Evolutionary conservation across 805 yeast genomes (phyloP), one percentile per base, ranked within the genome.

Genomic region (Cyberlindnera maclurae): DNA sequence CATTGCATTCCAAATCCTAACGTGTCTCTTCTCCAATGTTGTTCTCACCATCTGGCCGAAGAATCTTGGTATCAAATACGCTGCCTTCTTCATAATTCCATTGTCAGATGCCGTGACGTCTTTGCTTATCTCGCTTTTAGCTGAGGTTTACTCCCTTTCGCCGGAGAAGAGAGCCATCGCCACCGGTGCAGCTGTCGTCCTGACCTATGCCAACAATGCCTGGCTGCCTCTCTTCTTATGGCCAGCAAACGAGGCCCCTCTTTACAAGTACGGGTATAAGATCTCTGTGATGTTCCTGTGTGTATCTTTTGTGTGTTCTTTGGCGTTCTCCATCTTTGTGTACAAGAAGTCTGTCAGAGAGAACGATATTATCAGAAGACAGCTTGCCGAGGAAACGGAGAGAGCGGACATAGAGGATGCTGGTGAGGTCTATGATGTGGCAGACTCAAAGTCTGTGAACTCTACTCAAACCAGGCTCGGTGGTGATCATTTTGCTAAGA

Each of bases 141-240:
- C 49, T 3, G 51, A 47, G 26, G 48, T 46, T 7, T 44, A 44
- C 26, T 33, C 42, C n/a, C 51, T 59, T 30, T 65, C 66, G 37
- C 63, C 65, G 6, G 60, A 64, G 38, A 60, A 62, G 38, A 51
- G 72, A 42, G 60, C 68, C 5, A 62, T 66, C 28, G 62, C 62
- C 17, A 58, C 67, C 36, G 67, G 66, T 15, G 45, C 58, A n/a
- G 61, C 66, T 63, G 67, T 66, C 45, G 61, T 63, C n/a, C 42
- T 67, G 29, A 67, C 69, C 9, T 70, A 68, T 45, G 59, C 64
- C 13, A 60, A 67, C 9, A 64, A 68, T n/a, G 71, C 72, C 1
- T 68, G 70, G 65, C 58, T 63, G 39, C 51, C 68, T 1, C 54
- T 42, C 7, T 49, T 63, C 36, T 66, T 68, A 10, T 68, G 71